Percentiles rank a stretch among this genome's conserved stretches.
phyloP scores from a whole-genome alignment of 2,329 filamentous ascomycete species.

The Paramyrothecium sp. region DNA sequence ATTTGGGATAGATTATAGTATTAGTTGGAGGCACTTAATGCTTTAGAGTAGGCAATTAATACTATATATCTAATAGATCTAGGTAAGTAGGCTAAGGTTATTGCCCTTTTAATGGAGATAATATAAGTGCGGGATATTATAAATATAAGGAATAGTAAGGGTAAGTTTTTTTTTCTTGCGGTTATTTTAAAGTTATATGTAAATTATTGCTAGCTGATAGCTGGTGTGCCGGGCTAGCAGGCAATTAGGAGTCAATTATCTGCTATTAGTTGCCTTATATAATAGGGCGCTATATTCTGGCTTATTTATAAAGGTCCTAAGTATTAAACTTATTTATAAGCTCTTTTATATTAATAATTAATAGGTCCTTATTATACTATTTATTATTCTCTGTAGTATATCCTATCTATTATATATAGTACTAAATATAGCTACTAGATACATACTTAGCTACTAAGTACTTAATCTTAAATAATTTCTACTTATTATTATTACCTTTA shows the following conservation, averaged over 20 bases:
- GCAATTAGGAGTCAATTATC: not conserved
- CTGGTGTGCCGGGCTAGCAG: not conserved
- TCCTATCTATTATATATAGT: not conserved
- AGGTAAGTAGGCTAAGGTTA: conserved; percentile 2
- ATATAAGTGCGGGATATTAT: not conserved
- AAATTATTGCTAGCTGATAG: not conserved
- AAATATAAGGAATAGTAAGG: not conserved
- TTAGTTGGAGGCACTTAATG: not conserved
- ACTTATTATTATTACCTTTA: too few relatives aligned
- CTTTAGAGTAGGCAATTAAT: conserved; percentile 1
- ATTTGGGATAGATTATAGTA: conserved; percentile 1
- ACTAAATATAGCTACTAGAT: not conserved
- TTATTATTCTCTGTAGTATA: not conserved
- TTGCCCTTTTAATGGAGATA: not conserved
- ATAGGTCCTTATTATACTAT: conserved; percentile 2
- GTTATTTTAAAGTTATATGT: too few relatives aligned
- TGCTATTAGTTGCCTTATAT: not conserved
- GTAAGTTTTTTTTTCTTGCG: not conserved
- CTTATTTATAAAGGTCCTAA: too few relatives aligned
- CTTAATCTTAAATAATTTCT: not conserved
- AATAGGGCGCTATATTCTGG: not conserved
- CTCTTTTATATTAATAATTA: conserved; percentile 2
- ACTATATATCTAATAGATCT: conserved; percentile 2
- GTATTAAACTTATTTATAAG: not conserved
- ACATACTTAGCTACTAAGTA: not conserved